Conservation (phyloP, 1,284 basidiomycete species). For the Marasmius oreades region DNA sequence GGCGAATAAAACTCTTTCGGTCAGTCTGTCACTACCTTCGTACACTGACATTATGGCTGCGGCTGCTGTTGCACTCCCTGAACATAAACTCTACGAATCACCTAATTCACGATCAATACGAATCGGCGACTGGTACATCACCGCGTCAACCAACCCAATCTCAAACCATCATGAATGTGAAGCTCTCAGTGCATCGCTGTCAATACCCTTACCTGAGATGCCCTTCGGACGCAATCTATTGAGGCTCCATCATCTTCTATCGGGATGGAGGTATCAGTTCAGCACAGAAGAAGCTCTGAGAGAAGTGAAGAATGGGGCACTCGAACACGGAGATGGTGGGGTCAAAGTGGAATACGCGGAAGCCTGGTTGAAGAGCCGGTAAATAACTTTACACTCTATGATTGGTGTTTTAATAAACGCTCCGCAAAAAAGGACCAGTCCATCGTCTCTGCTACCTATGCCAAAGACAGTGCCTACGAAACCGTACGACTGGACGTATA, state of each 20-base stretch:
- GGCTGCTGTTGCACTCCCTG: constrained; percentile 45
- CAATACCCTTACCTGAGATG: constrained; percentile 94
- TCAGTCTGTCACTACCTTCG: constrained; percentile 1
- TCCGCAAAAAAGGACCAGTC: constrained; percentile 47
- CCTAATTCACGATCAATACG: constrained; percentile 65
- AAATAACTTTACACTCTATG: constrained; percentile 20
- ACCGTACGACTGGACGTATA: constrained; percentile 98
- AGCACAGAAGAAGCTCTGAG: constrained; percentile 68
- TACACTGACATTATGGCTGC: constrained; percentile 29
- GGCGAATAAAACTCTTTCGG: background rate
- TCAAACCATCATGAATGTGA: constrained; percentile 76
- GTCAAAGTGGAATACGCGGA: constrained; percentile 95
- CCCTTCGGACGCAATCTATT: constrained; percentile 90
- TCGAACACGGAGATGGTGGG: constrained; percentile 77
- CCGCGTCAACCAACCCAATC: constrained; percentile 66
- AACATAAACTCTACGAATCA: constrained; percentile 61
- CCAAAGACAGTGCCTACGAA: constrained; percentile 75
- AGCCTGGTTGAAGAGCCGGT: constrained; percentile 90
- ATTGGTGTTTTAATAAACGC: constrained; percentile 11
- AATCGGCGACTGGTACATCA: constrained; percentile 62
- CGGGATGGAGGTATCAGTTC: constrained; percentile 69
- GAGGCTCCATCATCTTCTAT: constrained; percentile 56
- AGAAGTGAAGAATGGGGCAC: constrained; percentile 74
- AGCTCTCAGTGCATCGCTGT: constrained; percentile 57
- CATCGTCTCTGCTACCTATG: constrained; percentile 62